Evolutionary conservation across 345 rosid genomes (phyloP).

Genomic region (Pseudoturritis turrita): DNA sequence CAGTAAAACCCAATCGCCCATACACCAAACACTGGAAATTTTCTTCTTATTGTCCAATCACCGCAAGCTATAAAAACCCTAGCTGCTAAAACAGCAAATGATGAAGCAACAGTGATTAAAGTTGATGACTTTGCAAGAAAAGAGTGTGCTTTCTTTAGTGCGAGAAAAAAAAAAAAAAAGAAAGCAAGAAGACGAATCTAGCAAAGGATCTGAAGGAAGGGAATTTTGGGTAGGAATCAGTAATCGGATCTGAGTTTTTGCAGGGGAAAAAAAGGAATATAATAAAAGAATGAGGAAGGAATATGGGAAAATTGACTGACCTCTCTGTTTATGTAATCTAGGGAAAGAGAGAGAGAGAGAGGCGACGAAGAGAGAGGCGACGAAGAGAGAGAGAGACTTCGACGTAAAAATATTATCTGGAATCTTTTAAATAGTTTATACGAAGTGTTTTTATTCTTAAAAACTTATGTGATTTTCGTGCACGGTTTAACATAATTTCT

Average conservation of each 20-base stretch:
- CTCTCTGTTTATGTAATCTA: not conserved
- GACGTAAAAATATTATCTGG: not conserved
- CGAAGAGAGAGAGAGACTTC: not conserved
- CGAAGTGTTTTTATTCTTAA: not conserved
- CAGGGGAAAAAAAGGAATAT: too few relatives aligned
- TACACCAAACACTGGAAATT: conserved; percentile 19
- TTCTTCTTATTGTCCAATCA: conserved; percentile 1
- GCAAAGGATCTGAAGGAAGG: conserved; percentile 22
- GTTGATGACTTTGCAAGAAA: not conserved
- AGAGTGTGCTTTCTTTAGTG: not conserved
- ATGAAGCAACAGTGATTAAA: conserved; percentile 13
- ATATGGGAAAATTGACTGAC: not conserved
- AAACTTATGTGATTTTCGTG: not conserved
- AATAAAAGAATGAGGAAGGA: conserved; percentile 3
- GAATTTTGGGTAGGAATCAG: conserved; percentile 14
- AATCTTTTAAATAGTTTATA: not conserved
- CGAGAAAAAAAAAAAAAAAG: not conserved
- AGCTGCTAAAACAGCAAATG: not conserved
- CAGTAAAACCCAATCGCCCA: conserved; percentile 9
- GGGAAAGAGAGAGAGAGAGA: not conserved
- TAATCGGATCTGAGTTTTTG: conserved; percentile 36
- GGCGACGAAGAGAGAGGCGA: too few relatives aligned
- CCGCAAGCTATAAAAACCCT: conserved; percentile 7
- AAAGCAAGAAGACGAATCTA: conserved; percentile 16
- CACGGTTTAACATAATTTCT: not conserved